phyloP scores from a whole-genome alignment of 352 stramenopile species.

The Globisporangium cystogenes region DNA sequence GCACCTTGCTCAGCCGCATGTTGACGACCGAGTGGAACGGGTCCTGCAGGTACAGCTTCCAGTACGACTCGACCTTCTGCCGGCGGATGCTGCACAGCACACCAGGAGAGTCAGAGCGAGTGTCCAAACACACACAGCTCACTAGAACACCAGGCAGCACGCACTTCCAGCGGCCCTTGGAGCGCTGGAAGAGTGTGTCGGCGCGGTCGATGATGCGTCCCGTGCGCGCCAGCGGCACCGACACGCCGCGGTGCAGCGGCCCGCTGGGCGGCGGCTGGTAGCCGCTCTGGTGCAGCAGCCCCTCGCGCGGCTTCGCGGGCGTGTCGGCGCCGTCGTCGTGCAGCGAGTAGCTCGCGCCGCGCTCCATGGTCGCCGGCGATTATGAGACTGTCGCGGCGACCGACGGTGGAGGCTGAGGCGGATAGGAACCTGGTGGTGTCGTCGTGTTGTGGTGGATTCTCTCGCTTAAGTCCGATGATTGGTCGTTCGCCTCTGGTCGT shows the following conservation, averaged over 20 bases:
- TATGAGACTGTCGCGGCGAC: not conserved
- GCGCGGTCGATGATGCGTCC: conserved; percentile 71
- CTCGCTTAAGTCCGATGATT: too few relatives aligned
- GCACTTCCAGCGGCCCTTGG: conserved; percentile 76
- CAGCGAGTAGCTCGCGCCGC: conserved; percentile 38
- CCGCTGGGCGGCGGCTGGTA: conserved; percentile 11
- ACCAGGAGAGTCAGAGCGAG: too few relatives aligned
- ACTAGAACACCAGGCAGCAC: too few relatives aligned
- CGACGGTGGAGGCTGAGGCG: too few relatives aligned
- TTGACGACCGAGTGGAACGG: conserved; percentile 83
- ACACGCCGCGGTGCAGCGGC: conserved; percentile 9
- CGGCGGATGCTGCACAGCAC: conserved; percentile 52
- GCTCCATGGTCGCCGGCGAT: conserved; percentile 23
- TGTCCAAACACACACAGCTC: too few relatives aligned
- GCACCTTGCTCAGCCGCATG: conserved; percentile 75
- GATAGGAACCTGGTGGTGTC: too few relatives aligned
- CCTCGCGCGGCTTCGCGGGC: conserved; percentile 10
- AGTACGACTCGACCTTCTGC: conserved; percentile 73
- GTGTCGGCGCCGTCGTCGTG: conserved; percentile 27
- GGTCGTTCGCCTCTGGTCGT: too few relatives aligned
- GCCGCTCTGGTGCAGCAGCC: conserved; percentile 6
- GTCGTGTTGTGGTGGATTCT: not conserved
- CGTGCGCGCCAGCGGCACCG: conserved; percentile 21
- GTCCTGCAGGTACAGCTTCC: conserved; percentile 80
- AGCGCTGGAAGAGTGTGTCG: conserved; percentile 57